Conservation (phyloP, 768 basidiomycete genomes). For the Glaciozyma martinii region DNA sequence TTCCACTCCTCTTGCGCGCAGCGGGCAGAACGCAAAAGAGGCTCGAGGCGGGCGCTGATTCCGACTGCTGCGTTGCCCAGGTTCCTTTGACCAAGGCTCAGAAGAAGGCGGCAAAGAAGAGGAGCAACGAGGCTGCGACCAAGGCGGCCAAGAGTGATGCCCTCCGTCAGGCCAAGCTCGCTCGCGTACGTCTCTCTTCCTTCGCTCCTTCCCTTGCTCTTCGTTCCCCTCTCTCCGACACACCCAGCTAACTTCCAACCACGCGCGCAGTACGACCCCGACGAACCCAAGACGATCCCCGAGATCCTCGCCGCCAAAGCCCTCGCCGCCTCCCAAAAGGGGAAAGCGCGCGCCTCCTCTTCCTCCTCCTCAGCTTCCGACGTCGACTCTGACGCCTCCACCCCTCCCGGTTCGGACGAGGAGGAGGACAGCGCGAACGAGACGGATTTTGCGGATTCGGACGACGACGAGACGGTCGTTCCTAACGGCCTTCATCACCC, state of each 20-base stretch:
- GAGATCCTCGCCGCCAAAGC: constrained; percentile 46
- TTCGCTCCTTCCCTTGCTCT: background rate
- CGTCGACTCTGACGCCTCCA: constrained; percentile 38
- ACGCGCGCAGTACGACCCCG: constrained; percentile 72
- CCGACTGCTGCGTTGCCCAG: background rate
- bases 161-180: constrained; percentile 65
- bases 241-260: background rate
- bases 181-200: constrained; percentile 52
- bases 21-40: background rate
- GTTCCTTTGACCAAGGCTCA: constrained; percentile 57
- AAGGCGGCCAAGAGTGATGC: constrained; percentile 29
- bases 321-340: constrained; percentile 30
- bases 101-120: constrained; percentile 70
- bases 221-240: background rate
- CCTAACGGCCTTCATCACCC: background rate
- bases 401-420: constrained; percentile 36
- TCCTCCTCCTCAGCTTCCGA: constrained; percentile 11
- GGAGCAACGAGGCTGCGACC: constrained; percentile 60
- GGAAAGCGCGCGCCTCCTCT: constrained; percentile 35
- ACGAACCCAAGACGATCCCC: constrained; percentile 67
- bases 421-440: constrained; percentile 38
- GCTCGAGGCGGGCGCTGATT: background rate
- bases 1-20: background rate
- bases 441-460: constrained; percentile 31
- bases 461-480: constrained; percentile 23